A percentile compares a stretch with the other conserved stretches of the same genome.
Conservation (phyloP, 2,329 filamentous ascomycete species). For the Ceratocystis variospora region DNA sequence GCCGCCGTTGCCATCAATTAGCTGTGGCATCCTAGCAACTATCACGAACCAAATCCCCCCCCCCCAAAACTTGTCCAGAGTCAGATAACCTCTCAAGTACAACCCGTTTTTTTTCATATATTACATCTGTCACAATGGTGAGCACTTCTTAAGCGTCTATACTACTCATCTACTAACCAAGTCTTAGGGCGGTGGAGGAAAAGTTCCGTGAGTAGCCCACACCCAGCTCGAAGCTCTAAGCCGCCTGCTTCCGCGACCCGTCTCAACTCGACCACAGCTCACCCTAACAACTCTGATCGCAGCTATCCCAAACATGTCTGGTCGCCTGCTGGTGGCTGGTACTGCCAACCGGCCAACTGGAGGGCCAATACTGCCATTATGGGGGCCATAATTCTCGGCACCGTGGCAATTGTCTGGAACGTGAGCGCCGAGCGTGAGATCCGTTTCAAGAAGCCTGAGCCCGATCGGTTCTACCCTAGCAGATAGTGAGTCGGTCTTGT, state of each 20-base stretch:
- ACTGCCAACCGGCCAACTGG: conserved; percentile 89
- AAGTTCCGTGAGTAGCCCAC: conserved; percentile 17
- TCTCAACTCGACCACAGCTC: background rate
- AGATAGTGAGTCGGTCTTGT: conserved; percentile 51
- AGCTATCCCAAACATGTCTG: conserved; percentile 99
- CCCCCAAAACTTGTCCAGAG: background rate
- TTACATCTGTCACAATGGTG: conserved; percentile 2
- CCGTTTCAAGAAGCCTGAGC: conserved; percentile 62
- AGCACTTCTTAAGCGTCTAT: background rate
- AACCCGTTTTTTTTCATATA: background rate
- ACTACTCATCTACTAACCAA: background rate
- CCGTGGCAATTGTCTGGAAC: conserved; percentile 55
- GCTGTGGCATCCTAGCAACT: background rate
- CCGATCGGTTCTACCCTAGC: conserved; percentile 67
- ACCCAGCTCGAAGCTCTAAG: background rate
- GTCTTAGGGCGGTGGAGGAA: conserved; percentile 12
- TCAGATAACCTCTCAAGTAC: background rate
- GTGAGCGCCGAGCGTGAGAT: conserved; percentile 61
- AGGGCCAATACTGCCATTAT: conserved; percentile 76
- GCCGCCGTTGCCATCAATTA: conserved; percentile 7
- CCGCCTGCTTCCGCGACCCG: background rate
- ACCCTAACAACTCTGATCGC: conserved; percentile 18
- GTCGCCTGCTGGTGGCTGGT: conserved; percentile 97
- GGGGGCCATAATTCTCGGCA: conserved; percentile 51
- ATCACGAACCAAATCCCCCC: background rate